Base-by-base conservation (phyloP, 2,329 filamentous ascomycete genomes). In the Botryotinia convoluta region DNA sequence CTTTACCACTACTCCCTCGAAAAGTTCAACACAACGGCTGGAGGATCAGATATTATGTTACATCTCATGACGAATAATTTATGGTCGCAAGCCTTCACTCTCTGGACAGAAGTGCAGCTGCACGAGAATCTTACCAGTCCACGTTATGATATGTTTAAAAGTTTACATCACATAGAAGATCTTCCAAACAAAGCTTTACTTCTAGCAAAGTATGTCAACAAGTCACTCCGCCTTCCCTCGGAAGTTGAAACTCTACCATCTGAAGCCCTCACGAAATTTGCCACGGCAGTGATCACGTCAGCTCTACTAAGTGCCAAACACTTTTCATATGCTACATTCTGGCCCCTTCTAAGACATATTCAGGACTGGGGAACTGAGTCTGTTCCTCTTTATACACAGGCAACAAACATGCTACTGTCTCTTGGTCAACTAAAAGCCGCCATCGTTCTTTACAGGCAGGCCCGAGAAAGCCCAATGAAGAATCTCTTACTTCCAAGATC, bases 1-100 rank as follows among this genome's bases (percentile, higher is more conserved):
- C 44, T 79, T n/a, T 75, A 80, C 57, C 65, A 73, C 65, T 67
- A 64, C 8, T 75, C 77, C 22, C 48, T 75, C 37, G 32, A 76
- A 29, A 75, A 54, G 4, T 69, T 79, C 20, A 64, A 73, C 29
- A 42, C 69, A 5, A 75, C 77, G 20, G 75, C 76, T 39, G 79
- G 77, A 9, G 73, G 75, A 18, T 74, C 76, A 39, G 75, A 78
- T 35, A 73, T 80, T 29, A 69, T 81, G 63, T 69, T 74, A 26
- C 77, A 79, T 63, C 44, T 79, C 6, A 54, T 78, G 29, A 69
- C 75, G 22, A 75, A 76, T 39, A 73, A 69, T 26, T 73, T 71
- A 7, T 81, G 80, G 80, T 54, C 51, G 14, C 67, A 75, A 18
- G 79, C 77, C n/a, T 74, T 76, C 59, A 69, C 69, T 35, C 48